A percentile compares a stretch with the other conserved stretches of the same genome.
These are phyloP conservation scores for Mortierella sp. DNA, from an alignment of 371 early-diverging fungal genomes.

Conservation along the genomic window DNA sequence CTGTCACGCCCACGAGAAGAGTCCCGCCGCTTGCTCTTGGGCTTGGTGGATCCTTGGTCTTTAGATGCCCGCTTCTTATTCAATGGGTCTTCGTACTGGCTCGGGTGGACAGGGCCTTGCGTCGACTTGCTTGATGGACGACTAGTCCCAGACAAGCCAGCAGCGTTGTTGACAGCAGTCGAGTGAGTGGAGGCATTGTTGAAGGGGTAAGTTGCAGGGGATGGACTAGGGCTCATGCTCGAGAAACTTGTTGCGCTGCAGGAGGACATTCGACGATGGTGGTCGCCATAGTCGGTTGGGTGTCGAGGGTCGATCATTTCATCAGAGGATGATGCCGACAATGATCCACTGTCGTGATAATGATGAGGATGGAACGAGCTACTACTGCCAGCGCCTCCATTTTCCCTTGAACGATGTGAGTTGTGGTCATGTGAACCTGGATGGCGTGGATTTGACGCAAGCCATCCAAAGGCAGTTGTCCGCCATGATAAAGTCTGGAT, in stretches of 20 bases:
- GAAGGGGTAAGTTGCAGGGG: conserved; percentile 36
- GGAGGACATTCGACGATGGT: conserved; percentile 45
- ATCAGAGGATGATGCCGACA: conserved; percentile 39
- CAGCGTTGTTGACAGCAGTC: background rate
- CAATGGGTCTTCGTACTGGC: background rate
- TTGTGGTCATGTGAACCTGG: conserved; percentile 13
- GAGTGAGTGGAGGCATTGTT: conserved; percentile 17
- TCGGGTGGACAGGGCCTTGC: background rate
- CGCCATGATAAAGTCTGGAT: conserved; percentile 36
- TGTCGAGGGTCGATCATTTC: conserved; percentile 26
- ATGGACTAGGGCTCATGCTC: conserved; percentile 44
- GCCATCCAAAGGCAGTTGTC: conserved; percentile 26
- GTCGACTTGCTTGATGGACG: background rate
- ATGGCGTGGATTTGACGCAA: conserved; percentile 10
- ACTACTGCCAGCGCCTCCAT: background rate
- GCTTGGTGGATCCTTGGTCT: conserved; percentile 37
- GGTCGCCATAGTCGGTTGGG: conserved; percentile 15
- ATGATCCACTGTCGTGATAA: conserved; percentile 15
- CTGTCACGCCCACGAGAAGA: conserved; percentile 18
- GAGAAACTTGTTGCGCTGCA: conserved; percentile 46
- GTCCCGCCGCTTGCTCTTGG: conserved; percentile 38
- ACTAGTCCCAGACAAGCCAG: background rate
- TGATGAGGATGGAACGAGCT: background rate
- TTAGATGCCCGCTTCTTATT: conserved; percentile 45
- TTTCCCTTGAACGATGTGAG: conserved; percentile 16